Evolutionary conservation across 1,284 basidiomycete genomes (phyloP).

Genomic region (Gomphus sp.): DNA sequence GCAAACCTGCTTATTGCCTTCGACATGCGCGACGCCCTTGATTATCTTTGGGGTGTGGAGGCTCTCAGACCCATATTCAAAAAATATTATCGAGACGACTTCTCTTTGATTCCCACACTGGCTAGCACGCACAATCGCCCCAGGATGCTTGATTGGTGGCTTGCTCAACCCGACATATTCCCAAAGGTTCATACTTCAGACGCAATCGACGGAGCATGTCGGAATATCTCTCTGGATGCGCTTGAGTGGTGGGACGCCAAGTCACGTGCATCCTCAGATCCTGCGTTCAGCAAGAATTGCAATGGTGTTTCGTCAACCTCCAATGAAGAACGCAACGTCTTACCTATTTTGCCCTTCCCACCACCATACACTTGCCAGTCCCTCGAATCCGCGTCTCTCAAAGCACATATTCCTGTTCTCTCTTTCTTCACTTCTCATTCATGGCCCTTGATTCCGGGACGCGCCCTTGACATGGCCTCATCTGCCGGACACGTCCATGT

Average conservation of each 20-base stretch:
- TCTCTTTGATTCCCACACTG: constrained; percentile 57
- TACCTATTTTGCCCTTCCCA: background rate
- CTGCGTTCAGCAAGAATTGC: background rate
- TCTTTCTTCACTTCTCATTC: constrained; percentile 66
- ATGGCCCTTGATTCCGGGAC: constrained; percentile 66
- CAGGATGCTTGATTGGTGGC: constrained; percentile 74
- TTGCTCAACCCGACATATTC: constrained; percentile 30
- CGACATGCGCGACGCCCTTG: constrained; percentile 63
- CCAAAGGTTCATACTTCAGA: constrained; percentile 22
- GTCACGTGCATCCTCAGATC: constrained; percentile 31
- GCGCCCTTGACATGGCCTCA: constrained; percentile 73
- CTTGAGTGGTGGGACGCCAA: constrained; percentile 59
- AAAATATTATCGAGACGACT: constrained; percentile 41
- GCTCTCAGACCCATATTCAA: constrained; percentile 55
- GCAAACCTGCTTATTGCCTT: constrained; percentile 60
- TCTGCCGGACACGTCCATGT: constrained; percentile 59
- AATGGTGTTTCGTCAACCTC: background rate
- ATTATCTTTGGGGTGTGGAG: constrained; percentile 35
- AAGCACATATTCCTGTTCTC: constrained; percentile 59
- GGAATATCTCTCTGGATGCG: constrained; percentile 53
- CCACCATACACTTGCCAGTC: constrained; percentile 32
- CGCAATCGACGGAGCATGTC: constrained; percentile 63
- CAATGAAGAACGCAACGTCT: background rate
- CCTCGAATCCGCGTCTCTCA: constrained; percentile 66
- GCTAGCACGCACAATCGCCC: constrained; percentile 67